phyloP scores from a whole-genome alignment of 2,329 filamentous ascomycete genomes.

The Purpureocillium lavendulum region DNA sequence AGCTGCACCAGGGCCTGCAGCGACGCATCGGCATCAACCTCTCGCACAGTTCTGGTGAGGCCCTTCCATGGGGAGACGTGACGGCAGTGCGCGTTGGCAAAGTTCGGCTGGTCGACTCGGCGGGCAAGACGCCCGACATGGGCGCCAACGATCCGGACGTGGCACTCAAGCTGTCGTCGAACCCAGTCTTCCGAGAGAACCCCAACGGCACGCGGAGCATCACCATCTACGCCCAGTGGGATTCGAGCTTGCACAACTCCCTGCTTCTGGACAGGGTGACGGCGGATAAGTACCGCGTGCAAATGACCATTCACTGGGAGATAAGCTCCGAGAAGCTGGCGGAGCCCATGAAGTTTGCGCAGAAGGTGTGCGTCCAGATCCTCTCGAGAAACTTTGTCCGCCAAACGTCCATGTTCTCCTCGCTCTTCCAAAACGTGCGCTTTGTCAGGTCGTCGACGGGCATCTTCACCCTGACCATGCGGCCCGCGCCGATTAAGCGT shows the following conservation, averaged over 20 bases:
- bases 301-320: slow-evolving; percentile 82
- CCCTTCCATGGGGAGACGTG: slow-evolving; percentile 81
- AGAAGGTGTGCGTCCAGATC: slow-evolving; percentile 76
- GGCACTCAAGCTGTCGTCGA: slow-evolving; percentile 64
- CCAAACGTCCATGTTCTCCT: slow-evolving; percentile 77
- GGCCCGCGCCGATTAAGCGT: slow-evolving; percentile 82
- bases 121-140: slow-evolving; percentile 77
- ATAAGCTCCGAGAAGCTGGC: slow-evolving; percentile 74
- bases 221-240: slow-evolving; percentile 88
- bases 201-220: slow-evolving; percentile 85
- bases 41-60: slow-evolving; percentile 85
- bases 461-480: slow-evolving; percentile 79
- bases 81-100: slow-evolving; percentile 68
- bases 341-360: slow-evolving; percentile 80
- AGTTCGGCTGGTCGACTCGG: slow-evolving; percentile 75
- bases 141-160: slow-evolving; percentile 66
- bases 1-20: slow-evolving; percentile 91
- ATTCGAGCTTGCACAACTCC: slow-evolving; percentile 86
- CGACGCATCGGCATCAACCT: slow-evolving; percentile 79
- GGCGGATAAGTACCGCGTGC: slow-evolving; percentile 84
- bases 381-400: slow-evolving; percentile 76
- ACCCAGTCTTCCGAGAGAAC: slow-evolving; percentile 74
- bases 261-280: slow-evolving; percentile 90
- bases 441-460: slow-evolving; percentile 81
- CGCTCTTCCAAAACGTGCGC: slow-evolving; percentile 75